Evolutionary conservation across 257 asterid species (phyloP).

Genomic region (Schizonepeta tenuifolia): DNA sequence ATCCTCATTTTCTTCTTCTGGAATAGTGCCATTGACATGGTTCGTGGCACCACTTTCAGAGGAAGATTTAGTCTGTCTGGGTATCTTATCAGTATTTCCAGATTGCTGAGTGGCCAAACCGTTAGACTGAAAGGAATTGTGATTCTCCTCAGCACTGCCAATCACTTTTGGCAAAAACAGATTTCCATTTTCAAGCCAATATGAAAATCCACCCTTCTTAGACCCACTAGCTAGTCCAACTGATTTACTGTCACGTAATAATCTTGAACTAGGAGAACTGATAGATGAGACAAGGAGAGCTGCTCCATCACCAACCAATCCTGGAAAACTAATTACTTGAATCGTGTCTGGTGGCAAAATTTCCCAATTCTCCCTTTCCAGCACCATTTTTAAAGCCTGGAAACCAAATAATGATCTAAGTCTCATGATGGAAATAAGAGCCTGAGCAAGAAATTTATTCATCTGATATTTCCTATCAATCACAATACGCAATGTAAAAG

Average conservation of each 20-base stretch:
- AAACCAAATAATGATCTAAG: constrained; percentile 38
- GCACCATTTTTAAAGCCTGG: constrained; percentile 97
- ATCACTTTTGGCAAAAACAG: constrained; percentile 69
- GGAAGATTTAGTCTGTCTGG: constrained; percentile 41
- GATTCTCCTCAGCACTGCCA: constrained; percentile 54
- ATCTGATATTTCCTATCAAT: constrained; percentile 15
- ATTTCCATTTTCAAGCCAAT: constrained; percentile 79
- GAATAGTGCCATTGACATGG: constrained; percentile 63
- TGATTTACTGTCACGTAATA: constrained; percentile 57
- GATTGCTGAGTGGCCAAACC: constrained; percentile 56
- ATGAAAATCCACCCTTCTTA: constrained; percentile 73
- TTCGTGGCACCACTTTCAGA: constrained; percentile 44
- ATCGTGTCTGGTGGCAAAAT: constrained; percentile 83
- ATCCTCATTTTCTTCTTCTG: constrained; percentile 99
- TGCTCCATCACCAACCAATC: constrained; percentile 98
- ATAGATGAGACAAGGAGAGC: constrained; percentile 80
- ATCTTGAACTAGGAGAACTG: constrained; percentile 54
- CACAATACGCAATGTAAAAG: not conserved
- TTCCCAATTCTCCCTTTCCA: constrained; percentile 98
- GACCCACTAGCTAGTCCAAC: constrained; percentile 56
- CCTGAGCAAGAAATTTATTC: constrained; percentile 27
- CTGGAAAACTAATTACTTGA: constrained; percentile 90
- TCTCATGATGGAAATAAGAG: constrained; percentile 29
- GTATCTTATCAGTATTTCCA: constrained; percentile 46
- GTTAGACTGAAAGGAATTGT: constrained; percentile 53